Base-by-base conservation (phyloP, 352 stramenopile genomes). In the Globisporangium orthogonon region DNA sequence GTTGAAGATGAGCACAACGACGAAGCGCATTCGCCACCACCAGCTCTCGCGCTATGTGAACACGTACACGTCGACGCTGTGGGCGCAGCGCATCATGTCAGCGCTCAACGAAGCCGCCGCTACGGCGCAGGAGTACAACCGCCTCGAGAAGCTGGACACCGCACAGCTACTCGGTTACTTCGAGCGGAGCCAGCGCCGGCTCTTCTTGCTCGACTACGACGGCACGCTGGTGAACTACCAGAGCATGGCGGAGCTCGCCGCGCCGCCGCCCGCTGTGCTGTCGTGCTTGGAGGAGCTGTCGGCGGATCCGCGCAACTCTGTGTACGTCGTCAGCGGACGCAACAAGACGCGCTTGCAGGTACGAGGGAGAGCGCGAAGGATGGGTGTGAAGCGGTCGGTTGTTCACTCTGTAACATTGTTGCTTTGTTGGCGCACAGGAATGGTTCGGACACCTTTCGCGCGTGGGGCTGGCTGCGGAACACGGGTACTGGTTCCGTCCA, bases 131-230 rank as follows among this genome's bases (percentile, higher is more conserved):
- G 87, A 93, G 60, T 94, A 95, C 69, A 94, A 91, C 47, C 74
- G 79, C 13, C 65, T 94, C n/a, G 77, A 94, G 49, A 93, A 91
- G 43, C 60, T 96, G 7, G 87, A 96, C 60, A 87, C 83, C 7
- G 81, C 76, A 7, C 82, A 94, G 60, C 57, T 96, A 15, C 71
- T 91, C 9, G 78, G 79, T 4, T 94, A 90, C 50, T 96, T 92
- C 53, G 83, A 91, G 56, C 72, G 87, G 37, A 93, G 83, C 56
- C 79, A 85, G 33, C 78, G 83, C 28, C 83, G 87, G 7, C 62
- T 96, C 23, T 83, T 96, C 53, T 68, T 96, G 40, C 65, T 94
- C 31, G 86, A 96, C 61, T 94, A 96, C 60, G 84, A 94, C 41
- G 86, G 84, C 10, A 92, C 85, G 11, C 73, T 96, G 15, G 74